Percentiles rank a stretch among this genome's conserved stretches.
phyloP scores from a whole-genome alignment of 306 rosid genomes.

The Styphnolobium japonicum region DNA sequence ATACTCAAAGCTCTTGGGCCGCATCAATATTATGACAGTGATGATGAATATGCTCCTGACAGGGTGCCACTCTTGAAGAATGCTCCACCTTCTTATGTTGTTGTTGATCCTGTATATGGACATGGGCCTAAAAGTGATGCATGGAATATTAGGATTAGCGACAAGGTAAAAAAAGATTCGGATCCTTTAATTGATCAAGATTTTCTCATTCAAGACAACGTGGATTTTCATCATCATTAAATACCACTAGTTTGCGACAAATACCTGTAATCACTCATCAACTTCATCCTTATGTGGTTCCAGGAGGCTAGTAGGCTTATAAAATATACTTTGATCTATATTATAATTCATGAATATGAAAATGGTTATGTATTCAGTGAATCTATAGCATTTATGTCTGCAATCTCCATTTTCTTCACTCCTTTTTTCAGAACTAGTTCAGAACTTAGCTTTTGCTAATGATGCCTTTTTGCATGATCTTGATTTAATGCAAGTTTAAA shows the following conservation, averaged over 20 bases:
- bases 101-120: constrained; percentile 58
- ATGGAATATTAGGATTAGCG: constrained; percentile 43
- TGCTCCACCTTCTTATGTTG: constrained; percentile 57
- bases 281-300: not conserved
- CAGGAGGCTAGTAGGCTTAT: not conserved
- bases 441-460: not conserved
- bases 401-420: not conserved
- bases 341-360: constrained; percentile 2
- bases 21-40: constrained; percentile 66
- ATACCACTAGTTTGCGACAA: not conserved
- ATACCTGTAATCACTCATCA: not conserved
- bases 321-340: not conserved
- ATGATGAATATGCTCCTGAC: constrained; percentile 64
- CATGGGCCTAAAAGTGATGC: constrained; percentile 40
- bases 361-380: not conserved
- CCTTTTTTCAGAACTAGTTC: not conserved
- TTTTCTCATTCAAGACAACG: not conserved
- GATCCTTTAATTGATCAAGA: not conserved
- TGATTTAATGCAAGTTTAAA: not conserved
- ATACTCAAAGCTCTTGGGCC: constrained; percentile 80
- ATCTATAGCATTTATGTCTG: not conserved
- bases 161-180: constrained; percentile 45
- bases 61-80: constrained; percentile 67
- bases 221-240: not conserved
- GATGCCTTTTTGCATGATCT: not conserved